Conservation (phyloP, 2,329 filamentous ascomycete species). For the Penicillium nordicum region DNA sequence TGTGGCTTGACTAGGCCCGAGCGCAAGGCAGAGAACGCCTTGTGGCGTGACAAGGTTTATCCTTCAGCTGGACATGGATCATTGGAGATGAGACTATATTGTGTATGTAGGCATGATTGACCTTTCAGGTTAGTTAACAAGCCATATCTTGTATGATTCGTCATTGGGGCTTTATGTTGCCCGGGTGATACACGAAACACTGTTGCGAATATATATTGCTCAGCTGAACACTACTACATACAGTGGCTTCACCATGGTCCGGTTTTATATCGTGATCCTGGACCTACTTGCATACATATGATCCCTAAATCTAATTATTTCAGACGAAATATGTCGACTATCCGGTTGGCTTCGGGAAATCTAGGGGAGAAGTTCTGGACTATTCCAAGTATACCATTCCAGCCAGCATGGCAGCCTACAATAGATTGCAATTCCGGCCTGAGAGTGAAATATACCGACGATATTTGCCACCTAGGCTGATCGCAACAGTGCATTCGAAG, state of each 20-base stretch:
- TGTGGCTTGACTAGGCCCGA: conserved; percentile 14
- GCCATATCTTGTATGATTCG: neutral
- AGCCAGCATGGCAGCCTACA: neutral
- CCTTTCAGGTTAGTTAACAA: neutral
- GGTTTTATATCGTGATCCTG: neutral
- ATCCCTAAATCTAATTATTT: neutral
- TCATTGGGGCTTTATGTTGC: neutral
- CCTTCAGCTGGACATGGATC: conserved; percentile 12
- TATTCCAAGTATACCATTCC: neutral
- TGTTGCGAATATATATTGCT: neutral
- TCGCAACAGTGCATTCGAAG: neutral
- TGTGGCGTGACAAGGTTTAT: conserved; percentile 6
- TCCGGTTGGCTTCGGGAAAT: neutral
- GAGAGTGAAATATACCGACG: neutral
- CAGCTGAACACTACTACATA: too few relatives aligned
- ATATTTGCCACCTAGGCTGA: neutral
- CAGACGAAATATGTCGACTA: neutral
- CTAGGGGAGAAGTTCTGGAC: neutral
- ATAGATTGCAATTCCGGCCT: neutral
- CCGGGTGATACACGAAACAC: neutral
- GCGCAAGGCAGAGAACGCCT: conserved; percentile 23
- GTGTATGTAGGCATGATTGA: conserved; percentile 1
- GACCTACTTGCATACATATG: too few relatives aligned
- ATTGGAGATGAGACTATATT: neutral
- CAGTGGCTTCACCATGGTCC: neutral